phyloP scores from a whole-genome alignment of 2,329 filamentous ascomycete genomes.

The Leptographium radiaticola region DNA sequence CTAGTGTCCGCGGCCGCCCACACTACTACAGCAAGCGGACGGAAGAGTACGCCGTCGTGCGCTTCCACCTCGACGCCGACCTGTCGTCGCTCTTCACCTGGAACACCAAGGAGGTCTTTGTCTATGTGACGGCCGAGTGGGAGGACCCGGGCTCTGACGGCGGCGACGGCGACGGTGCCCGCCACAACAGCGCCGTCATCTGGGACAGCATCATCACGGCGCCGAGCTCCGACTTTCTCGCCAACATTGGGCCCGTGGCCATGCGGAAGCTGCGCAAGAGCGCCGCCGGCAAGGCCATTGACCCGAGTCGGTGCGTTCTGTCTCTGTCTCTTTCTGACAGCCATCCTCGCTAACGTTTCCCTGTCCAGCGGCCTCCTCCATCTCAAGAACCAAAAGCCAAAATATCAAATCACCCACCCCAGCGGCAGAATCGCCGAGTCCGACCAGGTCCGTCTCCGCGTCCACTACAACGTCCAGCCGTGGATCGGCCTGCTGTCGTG shows the following conservation, averaged over 20 bases:
- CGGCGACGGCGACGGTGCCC: constrained; percentile 35
- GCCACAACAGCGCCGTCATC: constrained; percentile 75
- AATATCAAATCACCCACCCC: constrained; percentile 95
- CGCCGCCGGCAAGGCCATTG: constrained; percentile 45
- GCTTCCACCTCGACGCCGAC: constrained; percentile 87
- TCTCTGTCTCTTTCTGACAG: neutral
- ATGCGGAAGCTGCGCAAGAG: constrained; percentile 50
- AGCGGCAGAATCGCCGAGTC: constrained; percentile 62
- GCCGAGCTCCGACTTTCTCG: constrained; percentile 48
- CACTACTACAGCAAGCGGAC: constrained; percentile 89
- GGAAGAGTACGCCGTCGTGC: constrained; percentile 91
- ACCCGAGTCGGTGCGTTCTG: constrained; percentile 37
- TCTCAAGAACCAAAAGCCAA: constrained; percentile 75
- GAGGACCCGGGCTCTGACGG: constrained; percentile 22
- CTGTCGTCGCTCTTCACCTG: constrained; percentile 89
- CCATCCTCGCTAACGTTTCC: no score
- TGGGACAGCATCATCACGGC: constrained; percentile 92
- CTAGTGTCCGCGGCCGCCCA: constrained; percentile 75
- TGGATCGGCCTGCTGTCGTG: constrained; percentile 87
- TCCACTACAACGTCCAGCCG: constrained; percentile 95
- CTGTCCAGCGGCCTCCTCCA: constrained; percentile 52
- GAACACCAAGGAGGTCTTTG: constrained; percentile 98
- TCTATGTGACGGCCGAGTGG: constrained; percentile 83
- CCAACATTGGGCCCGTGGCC: constrained; percentile 45
- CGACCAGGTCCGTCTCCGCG: constrained; percentile 59